These are phyloP conservation scores for Xylaria acuta DNA, from an alignment of 495 filamentous ascomycete species.

Conservation along the genomic window DNA sequence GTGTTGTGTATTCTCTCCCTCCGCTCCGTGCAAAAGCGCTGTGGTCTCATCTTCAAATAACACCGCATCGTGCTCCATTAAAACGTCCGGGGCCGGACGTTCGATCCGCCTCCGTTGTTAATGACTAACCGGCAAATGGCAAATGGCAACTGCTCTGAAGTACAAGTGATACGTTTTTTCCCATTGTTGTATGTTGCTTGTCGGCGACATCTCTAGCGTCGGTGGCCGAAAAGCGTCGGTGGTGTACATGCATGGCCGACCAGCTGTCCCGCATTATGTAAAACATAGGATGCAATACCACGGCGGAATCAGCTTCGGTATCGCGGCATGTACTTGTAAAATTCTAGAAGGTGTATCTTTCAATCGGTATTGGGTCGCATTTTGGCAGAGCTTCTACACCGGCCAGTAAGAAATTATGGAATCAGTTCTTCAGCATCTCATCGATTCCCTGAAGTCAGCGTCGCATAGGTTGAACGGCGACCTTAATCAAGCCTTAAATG, in stretches of 20 bases:
- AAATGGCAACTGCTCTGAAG: neutral
- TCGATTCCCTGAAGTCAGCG: neutral
- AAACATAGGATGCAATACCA: neutral
- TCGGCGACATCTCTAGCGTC: neutral
- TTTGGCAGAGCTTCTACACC: neutral
- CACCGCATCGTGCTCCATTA: neutral
- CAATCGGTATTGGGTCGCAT: neutral
- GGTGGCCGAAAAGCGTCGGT: neutral
- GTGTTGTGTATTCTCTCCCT: neutral
- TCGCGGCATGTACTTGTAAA: neutral
- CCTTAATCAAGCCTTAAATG: neutral
- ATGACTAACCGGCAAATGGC: neutral
- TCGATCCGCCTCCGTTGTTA: neutral
- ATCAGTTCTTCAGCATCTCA: neutral
- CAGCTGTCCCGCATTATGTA: neutral
- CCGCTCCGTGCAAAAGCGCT: neutral
- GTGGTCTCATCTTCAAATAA: neutral
- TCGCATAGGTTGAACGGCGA: neutral
- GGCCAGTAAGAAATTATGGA: neutral
- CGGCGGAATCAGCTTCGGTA: neutral
- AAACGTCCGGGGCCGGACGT: neutral
- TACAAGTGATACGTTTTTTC: neutral
- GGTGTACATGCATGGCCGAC: neutral
- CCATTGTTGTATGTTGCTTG: neutral
- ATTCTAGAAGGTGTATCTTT: neutral